Percentiles rank a stretch among this genome's conserved stretches.
Conservation (phyloP, 169 alveolate species). For the Cryptosporidium baileyi region DNA sequence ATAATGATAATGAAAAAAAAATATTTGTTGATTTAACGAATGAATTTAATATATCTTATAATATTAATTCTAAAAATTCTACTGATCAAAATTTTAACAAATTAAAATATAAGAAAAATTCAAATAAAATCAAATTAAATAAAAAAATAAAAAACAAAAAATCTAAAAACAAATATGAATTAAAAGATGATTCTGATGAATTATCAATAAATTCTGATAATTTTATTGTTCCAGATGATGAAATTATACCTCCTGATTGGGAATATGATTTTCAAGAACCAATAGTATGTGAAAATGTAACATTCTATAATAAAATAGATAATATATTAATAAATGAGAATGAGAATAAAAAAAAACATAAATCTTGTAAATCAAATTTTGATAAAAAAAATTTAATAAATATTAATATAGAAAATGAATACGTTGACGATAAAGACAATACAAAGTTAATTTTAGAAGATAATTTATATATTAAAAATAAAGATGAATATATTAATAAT, state of each 20-base stretch:
- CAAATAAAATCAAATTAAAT: neutral
- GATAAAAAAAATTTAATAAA: no score
- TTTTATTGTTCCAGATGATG: slow-evolving; percentile 69
- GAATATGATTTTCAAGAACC: slow-evolving; percentile 45
- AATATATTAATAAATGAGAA: neutral
- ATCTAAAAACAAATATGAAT: neutral
- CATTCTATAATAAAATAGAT: slow-evolving; percentile 48
- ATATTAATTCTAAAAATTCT: neutral
- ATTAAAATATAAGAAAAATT: neutral
- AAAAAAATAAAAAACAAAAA: neutral
- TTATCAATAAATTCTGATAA: slow-evolving; percentile 21
- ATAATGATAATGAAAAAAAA: neutral
- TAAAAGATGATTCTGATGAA: neutral
- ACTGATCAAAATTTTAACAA: neutral
- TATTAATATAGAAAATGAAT: slow-evolving; percentile 13
- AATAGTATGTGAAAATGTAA: slow-evolving; percentile 24
- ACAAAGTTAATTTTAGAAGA: slow-evolving; percentile 14
- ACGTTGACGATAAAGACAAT: slow-evolving; percentile 47
- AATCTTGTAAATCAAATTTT: neutral
- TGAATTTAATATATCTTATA: neutral
- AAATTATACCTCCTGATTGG: slow-evolving; percentile 63
- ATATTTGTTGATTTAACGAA: neutral
- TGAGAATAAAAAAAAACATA: neutral
- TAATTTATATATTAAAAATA: neutral
- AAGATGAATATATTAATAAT: neutral